Conservation (phyloP, 2,329 filamentous ascomycete species). For the Metarhizium robertsii region DNA sequence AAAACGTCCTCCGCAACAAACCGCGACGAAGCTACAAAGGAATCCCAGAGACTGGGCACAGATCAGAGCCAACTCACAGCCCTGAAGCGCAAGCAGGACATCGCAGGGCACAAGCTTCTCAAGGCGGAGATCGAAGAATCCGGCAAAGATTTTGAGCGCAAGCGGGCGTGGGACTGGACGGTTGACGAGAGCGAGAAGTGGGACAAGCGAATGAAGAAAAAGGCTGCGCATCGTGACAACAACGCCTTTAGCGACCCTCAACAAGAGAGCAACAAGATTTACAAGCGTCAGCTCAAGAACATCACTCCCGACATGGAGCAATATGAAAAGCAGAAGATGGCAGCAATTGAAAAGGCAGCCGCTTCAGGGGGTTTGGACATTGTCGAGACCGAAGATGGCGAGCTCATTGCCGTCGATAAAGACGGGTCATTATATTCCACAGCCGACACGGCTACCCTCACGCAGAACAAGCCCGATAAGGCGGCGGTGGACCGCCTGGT, state of each 20-base stretch:
- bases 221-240: constrained; percentile 69
- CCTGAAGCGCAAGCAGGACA: constrained; percentile 76
- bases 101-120: constrained; percentile 84
- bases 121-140: constrained; percentile 81
- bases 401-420: constrained; percentile 87
- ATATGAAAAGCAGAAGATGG: constrained; percentile 83
- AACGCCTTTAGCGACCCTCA: constrained; percentile 86
- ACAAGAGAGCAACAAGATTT: constrained; percentile 82
- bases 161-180: constrained; percentile 98
- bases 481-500: constrained; percentile 84
- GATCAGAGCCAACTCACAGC: constrained; percentile 70
- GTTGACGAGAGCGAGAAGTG: constrained; percentile 88
- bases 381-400: constrained; percentile 89
- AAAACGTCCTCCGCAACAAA: constrained; percentile 66
- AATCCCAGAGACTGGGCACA: constrained; percentile 68
- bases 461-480: constrained; percentile 78
- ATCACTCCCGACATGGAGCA: constrained; percentile 67
- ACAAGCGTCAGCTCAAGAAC: constrained; percentile 80
- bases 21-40: constrained; percentile 72
- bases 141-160: constrained; percentile 92
- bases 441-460: constrained; percentile 70
- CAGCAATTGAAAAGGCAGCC: constrained; percentile 75
- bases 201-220: constrained; percentile 87
- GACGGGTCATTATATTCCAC: constrained; percentile 88
- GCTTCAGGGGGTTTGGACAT: constrained; percentile 80